Evolutionary conservation across 192 early-diverging fungal species (phyloP), one percentile per base, ranked within the genome.

Genomic region (Obelidium mucronatum): DNA sequence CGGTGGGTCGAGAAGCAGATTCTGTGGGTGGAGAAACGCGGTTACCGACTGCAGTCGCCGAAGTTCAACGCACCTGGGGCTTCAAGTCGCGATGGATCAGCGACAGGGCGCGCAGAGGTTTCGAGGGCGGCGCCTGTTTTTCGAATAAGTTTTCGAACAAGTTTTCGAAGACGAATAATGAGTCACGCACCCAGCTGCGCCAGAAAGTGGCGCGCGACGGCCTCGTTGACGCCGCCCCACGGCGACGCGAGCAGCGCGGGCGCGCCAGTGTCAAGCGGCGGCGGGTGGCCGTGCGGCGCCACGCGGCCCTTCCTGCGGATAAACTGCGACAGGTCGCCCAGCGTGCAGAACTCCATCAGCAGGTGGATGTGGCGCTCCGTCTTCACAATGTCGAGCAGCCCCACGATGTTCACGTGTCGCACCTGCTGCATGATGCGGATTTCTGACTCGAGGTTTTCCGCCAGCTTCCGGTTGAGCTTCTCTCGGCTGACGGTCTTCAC

Each of bases 51-150:
- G n/a, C n/a, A n/a, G n/a, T n/a, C n/a, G n/a, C n/a, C n/a, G n/a
- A n/a, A n/a, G n/a, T n/a, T n/a, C n/a, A n/a, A n/a, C n/a, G n/a
- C 86, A 93, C 91, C 90, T 95, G 97, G 13, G 98, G 97, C 83
- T 99, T 99, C 63, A 99, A 91, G 74, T 99, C 98, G 37, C 98
- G 83, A 86, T 99, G 98, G 36, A 99, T 96, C 51, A 99, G 85
- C 62, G 91, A 90, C 35, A 93, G 88, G 39, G 92, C 90, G 1
- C 95, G 84, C 62, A 99, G 81, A n/a, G 73, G 97, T 98, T 63
- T 92, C 87, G 79, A 99, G 85, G 8, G 98, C 98, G 3, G 90
- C 88, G 40, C 91, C 93, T 79, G 69, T 17, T 15, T 11, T 24
- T 40, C 17, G 40, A 73, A 75, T n/a, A 19, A 26, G 74, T 15